Evolutionary conservation across 2,329 filamentous ascomycete species (phyloP), one percentile per base, ranked within the genome.

Genomic region (Aspergillus udagawae): DNA sequence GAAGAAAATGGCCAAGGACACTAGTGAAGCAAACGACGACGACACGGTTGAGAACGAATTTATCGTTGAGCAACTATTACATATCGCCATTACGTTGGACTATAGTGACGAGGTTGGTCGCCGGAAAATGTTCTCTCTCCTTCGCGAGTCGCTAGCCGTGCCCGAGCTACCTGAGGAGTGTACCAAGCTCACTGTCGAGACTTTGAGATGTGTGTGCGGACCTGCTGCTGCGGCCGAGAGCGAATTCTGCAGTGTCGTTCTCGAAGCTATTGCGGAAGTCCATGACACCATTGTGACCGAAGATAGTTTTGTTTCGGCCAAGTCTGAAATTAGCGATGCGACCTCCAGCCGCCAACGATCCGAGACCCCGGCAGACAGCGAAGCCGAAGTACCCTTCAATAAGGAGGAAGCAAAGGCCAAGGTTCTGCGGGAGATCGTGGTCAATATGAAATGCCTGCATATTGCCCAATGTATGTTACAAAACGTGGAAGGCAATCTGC

Each of bases 401-500:
- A 77, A 78, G 51, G 82, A 85, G 53, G 83, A 85, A 63, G 80
- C 81, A 49, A 95, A 92, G 77, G 91, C 90, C 1, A 86, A 77
- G 63, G 65, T 77, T 25, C 64, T 97, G 63, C 87, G 86, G 63
- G 92, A 97, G 75, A 94, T 97, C 70, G 87, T 97, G 79, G 89
- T 97, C 73, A 97, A 97, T 79, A 92, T 97, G 85, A 97, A 97
- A 77, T 97, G 94, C 73, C 82, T 99, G 60, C 90, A 97, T 70
- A 97, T 99, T 64, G 92, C 95, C 27, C 91, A 97, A 74, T 97
- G 92, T 80, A 96, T 97, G 90, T 83, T 99, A 52, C 87, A 95
- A 70, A 96, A 97, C 69, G 91, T 99, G 9, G 83, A 90, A 53
- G 91, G 91, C 59, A 90, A 90, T 67, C 80, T 97, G 41, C 92